These are phyloP conservation scores for Yamadazyma philogaea DNA, from an alignment of 805 yeast species.

Conservation along the genomic window DNA sequence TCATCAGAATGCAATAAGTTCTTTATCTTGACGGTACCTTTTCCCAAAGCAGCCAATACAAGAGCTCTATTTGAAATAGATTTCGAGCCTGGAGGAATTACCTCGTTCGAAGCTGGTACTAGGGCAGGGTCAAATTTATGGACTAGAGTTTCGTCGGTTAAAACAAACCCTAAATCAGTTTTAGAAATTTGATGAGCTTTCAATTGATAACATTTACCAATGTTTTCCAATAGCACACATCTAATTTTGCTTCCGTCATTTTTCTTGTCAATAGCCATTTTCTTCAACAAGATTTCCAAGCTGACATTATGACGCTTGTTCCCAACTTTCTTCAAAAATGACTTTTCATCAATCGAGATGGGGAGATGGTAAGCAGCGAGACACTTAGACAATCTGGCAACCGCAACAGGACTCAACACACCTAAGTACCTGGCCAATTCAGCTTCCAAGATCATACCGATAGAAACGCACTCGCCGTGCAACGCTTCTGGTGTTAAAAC, in stretches of 20 bases:
- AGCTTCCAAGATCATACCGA: constrained; percentile 93
- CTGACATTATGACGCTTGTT: constrained; percentile 62
- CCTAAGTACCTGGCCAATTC: constrained; percentile 93
- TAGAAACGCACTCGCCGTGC: constrained; percentile 99
- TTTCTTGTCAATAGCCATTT: constrained; percentile 95
- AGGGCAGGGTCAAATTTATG: constrained; percentile 45
- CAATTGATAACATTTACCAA: constrained; percentile 86
- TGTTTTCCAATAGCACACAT: constrained; percentile 75
- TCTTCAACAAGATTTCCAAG: constrained; percentile 67
- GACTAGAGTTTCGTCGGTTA: constrained; percentile 79
- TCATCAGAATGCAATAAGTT: constrained; percentile 95
- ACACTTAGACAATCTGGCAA: constrained; percentile 81
- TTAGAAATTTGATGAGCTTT: constrained; percentile 83
- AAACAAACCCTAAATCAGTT: constrained; percentile 72
- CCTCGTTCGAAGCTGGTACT: constrained; percentile 44
- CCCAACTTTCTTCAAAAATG: constrained; percentile 63
- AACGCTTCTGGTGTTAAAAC: constrained; percentile 91
- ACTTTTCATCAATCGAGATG: constrained; percentile 66
- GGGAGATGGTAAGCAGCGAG: constrained; percentile 86
- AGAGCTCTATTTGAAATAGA: constrained; percentile 95
- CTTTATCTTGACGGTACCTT: constrained; percentile 76
- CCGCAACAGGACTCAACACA: constrained; percentile 85
- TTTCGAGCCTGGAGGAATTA: constrained; percentile 92
- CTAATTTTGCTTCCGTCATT: constrained; percentile 91
- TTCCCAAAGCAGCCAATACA: constrained; percentile 86